Percentiles rank a stretch among this genome's conserved stretches.
Evolutionary conservation across 2,329 filamentous ascomycete species (phyloP).

Genomic region (Neonectria coccinea): DNA sequence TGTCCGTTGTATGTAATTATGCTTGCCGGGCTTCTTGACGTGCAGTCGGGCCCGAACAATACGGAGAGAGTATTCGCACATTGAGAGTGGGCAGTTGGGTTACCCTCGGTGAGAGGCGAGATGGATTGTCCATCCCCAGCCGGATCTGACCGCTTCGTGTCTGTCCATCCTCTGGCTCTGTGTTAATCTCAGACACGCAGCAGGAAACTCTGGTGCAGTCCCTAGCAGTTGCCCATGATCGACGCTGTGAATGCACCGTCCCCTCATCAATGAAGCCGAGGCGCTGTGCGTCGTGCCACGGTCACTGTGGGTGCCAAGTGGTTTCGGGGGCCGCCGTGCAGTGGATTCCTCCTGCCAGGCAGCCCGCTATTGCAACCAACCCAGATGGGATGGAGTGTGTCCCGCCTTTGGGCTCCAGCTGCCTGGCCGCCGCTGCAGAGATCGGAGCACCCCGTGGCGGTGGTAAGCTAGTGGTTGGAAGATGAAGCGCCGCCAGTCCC

Average conservation of each 20-base stretch:
- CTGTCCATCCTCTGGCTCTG: slow-evolving; percentile 21
- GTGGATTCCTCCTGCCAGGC: slow-evolving; percentile 17
- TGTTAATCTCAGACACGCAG: slow-evolving; percentile 39
- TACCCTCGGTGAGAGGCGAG: background rate
- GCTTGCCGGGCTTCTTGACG: slow-evolving; percentile 13
- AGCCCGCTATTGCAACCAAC: slow-evolving; percentile 15
- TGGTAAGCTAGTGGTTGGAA: slow-evolving; percentile 42
- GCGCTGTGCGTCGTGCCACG: slow-evolving; percentile 38
- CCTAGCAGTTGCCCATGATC: slow-evolving; percentile 13
- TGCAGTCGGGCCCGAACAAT: slow-evolving; percentile 12
- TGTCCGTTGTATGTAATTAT: background rate
- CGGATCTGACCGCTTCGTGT: slow-evolving; percentile 38
- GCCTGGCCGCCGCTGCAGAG: slow-evolving; percentile 11
- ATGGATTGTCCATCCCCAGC: slow-evolving; percentile 8
- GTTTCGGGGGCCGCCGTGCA: slow-evolving; percentile 19
- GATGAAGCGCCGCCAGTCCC: slow-evolving; percentile 37
- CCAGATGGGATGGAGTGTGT: slow-evolving; percentile 11
- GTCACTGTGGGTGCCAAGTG: slow-evolving; percentile 37
- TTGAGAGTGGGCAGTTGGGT: background rate
- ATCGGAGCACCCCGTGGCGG: slow-evolving; percentile 39
- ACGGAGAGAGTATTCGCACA: background rate
- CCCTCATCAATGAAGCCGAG: slow-evolving; percentile 34
- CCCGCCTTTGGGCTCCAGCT: background rate
- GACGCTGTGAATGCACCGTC: slow-evolving; percentile 13
- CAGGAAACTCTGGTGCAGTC: slow-evolving; percentile 24